Evolutionary conservation across 192 early-diverging fungal species (phyloP), one percentile per base, ranked within the genome.

Genomic region (Funneliformis mosseae): DNA sequence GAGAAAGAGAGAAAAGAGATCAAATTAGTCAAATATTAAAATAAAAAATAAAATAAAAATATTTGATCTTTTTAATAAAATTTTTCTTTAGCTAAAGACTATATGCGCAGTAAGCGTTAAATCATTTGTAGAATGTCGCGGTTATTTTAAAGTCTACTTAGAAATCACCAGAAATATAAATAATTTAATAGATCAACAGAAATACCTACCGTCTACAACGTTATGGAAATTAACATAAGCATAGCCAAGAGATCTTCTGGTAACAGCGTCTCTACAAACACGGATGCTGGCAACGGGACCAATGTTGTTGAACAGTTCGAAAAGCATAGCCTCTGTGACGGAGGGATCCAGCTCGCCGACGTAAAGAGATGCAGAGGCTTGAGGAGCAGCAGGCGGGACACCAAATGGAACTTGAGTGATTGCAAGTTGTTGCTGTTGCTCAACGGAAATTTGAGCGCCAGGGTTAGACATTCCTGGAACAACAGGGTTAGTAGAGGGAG

Each of bases 211-310:
- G 86, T 99, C 97, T 64, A 90, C 82, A 50, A 91, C 88, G 87
- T 94, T 95, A 88, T 96, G 95, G 91, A 92, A 99, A 94, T 99
- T 99, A 85, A 99, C 97, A 89, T 99, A 99, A 75, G 95, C 96
- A 86, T 99, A 99, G 69, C 98, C 97, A 80, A 99, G 89, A 80
- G 92, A 94, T 85, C 96, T 94, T 74, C 98, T 93, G 81, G 98
- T 99, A 76, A 98, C 95, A 66, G 96, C 94, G 87, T 99, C 98
- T 84, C 98, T 90, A 88, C 98, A 99, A 61, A 99, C 97, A 88
- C 98, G 95, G 83, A 99, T 98, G 79, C 93, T 95, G 70, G 97
- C 94, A 83, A 99, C 97, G 42, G 96, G 95, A 59, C 97, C 97
- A 79, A 96, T 84, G 85, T 93, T 91, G 89, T 95, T 96, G 90